Evolutionary conservation across 495 filamentous ascomycete genomes (phyloP), one percentile per base, ranked within the genome.

Genomic region (Mytilinidion resinicola): DNA sequence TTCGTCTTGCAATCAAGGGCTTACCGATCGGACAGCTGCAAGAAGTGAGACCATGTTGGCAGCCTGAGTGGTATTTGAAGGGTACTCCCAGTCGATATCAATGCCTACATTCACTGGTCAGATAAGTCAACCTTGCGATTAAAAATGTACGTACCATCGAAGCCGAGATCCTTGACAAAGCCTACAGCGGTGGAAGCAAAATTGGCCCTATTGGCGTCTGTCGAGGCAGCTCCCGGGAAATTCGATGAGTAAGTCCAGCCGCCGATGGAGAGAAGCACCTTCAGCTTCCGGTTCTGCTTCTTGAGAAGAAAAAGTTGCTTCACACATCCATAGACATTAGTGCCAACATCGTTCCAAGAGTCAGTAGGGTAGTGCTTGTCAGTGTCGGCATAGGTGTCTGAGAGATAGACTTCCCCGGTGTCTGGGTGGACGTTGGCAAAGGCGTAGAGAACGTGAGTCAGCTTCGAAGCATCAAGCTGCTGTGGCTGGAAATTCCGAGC

Each of bases 271-370:
- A 99, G 82, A 12, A 97, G 77, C 8, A 95, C 80, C 73, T 97
- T 96, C 46, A 98, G 77, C 68, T 95, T 85, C 53, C 93, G 83
- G 72, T 97, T 85, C 57, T 81, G 76, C 67, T 88, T 86, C 79
- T 98, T 98, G 34, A 93, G 83, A 30, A 98, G 78, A 74, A 86
- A 91, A 10, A 98, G 83, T 75, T 97, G 93, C 78, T 97, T 98
- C 46, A 90, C 74, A 72, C 91, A 97, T 47, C 90, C 90, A 74
- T 95, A 95, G 51, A 88, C 62, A 38, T 76, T 82, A 42, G 61
- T 71, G 49, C 78, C 79, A 30, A 88, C 76, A 12, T 78, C 74
- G 62, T 79, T 80, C 83, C 78, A 83, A 8, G 86, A 87, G 72
- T 96, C 90, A 25, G 76, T 78, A n/a, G 87, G 74, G 62, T 93